Conservation (phyloP, 2,329 filamentous ascomycete species). For the Colletotrichum plurivorum region DNA sequence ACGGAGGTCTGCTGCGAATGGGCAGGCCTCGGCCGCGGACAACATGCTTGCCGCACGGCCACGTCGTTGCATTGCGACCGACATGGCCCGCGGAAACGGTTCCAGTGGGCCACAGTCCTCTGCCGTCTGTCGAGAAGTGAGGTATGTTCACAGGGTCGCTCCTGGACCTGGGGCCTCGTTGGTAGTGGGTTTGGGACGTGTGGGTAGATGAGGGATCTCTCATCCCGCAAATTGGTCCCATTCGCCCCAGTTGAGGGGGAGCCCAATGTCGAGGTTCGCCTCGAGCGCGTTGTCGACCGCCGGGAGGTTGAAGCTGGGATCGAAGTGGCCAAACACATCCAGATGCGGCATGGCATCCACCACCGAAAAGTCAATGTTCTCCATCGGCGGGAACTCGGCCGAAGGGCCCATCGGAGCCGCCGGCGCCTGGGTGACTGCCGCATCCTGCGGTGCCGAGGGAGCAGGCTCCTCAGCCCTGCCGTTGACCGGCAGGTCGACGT, state of each 20-base stretch:
- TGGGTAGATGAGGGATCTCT: not conserved
- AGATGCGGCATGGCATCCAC: slow-evolving; percentile 62
- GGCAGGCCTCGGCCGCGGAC: too few relatives aligned
- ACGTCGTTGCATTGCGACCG: too few relatives aligned
- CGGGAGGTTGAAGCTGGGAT: slow-evolving; percentile 67
- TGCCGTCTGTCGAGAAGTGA: too few relatives aligned
- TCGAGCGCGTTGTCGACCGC: slow-evolving; percentile 69
- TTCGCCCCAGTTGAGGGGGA: slow-evolving; percentile 66
- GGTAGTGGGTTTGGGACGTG: too few relatives aligned
- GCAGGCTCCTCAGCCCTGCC: slow-evolving; percentile 4
- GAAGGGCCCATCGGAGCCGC: not conserved
- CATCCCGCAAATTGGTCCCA: slow-evolving; percentile 54
- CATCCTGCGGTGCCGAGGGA: slow-evolving; percentile 37
- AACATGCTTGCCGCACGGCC: too few relatives aligned
- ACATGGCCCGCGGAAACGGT: too few relatives aligned
- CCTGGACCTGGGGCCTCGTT: too few relatives aligned
- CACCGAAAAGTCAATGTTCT: slow-evolving; percentile 56
- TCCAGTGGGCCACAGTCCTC: too few relatives aligned
- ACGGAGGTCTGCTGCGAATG: too few relatives aligned
- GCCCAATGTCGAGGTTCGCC: slow-evolving; percentile 67
- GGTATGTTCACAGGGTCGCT: too few relatives aligned
- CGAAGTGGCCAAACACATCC: slow-evolving; percentile 70
- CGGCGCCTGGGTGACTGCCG: not conserved
- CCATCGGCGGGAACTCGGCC: slow-evolving; percentile 43
- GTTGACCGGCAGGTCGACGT: slow-evolving; percentile 14